These are phyloP conservation scores for Trichomonascaceae sp. DNA, from an alignment of 1,139 yeast species.

Conservation along the genomic window DNA sequence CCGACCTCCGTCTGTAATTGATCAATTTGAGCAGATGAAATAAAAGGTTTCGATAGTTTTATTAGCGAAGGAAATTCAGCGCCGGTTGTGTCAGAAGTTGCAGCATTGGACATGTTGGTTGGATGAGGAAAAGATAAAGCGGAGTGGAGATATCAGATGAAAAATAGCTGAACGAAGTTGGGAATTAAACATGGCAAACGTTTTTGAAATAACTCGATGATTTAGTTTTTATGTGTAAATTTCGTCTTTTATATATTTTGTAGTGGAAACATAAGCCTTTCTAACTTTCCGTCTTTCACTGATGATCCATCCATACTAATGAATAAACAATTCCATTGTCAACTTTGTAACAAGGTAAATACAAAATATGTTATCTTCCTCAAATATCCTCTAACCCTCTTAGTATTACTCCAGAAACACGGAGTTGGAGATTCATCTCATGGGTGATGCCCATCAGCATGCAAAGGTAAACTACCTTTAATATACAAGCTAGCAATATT, in stretches of 20 bases:
- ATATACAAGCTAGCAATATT: background rate
- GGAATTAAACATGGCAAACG: background rate
- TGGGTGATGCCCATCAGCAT: constrained; percentile 11
- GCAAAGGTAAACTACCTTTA: background rate
- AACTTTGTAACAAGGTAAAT: background rate
- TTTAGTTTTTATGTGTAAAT: background rate
- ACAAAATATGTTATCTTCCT: background rate
- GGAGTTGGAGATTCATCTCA: constrained; percentile 11
- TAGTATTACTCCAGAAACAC: constrained; percentile 7
- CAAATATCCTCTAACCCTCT: background rate
- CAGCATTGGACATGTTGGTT: background rate
- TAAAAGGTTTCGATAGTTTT: constrained; percentile 22
- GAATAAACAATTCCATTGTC: background rate
- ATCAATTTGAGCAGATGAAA: constrained; percentile 20
- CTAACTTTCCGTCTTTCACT: background rate
- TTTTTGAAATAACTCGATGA: background rate
- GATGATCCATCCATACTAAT: background rate
- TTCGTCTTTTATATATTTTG: background rate
- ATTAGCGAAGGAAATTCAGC: constrained; percentile 19
- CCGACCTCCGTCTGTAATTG: constrained; percentile 17
- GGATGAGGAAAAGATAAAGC: background rate
- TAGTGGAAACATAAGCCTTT: background rate
- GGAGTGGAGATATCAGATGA: background rate
- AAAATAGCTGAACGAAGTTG: background rate
- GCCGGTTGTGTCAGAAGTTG: background rate